These are phyloP conservation scores for Dipteronia dyeriana DNA, from an alignment of 345 rosid genomes.

Conservation along the genomic window DNA sequence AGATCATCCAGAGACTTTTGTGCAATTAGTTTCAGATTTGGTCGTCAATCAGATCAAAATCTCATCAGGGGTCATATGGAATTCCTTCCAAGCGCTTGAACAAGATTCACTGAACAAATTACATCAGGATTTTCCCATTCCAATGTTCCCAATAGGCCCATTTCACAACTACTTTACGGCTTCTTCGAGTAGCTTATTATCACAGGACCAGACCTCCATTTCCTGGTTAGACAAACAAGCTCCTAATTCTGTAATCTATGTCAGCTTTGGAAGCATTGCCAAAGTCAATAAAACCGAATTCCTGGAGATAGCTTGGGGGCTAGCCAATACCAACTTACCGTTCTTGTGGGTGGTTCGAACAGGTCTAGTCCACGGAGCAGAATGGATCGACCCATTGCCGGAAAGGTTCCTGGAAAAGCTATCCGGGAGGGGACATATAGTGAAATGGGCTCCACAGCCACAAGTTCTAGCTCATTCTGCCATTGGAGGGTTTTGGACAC, in stretches of 20 bases:
- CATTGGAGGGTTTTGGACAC: slow-evolving; percentile 38
- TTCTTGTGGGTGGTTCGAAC: slow-evolving; percentile 36
- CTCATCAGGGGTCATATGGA: no score
- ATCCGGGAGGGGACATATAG: slow-evolving; percentile 28
- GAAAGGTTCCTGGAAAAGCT: slow-evolving; percentile 33
- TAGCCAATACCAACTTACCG: slow-evolving; percentile 28
- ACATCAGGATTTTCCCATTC: no score
- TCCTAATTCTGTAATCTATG: slow-evolving; percentile 40
- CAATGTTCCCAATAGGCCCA: no score
- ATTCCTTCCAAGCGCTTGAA: slow-evolving; percentile 39
- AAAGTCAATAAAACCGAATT: slow-evolving; percentile 21
- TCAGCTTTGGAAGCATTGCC: slow-evolving; percentile 50
- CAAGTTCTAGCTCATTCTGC: slow-evolving; percentile 33
- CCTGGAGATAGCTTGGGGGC: slow-evolving; percentile 31
- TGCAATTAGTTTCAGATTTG: no score
- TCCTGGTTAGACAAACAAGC: slow-evolving; percentile 43
- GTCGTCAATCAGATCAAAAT: no score
- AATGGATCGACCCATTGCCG: slow-evolving; percentile 25
- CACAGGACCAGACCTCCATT: slow-evolving; percentile 34
- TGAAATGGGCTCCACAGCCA: slow-evolving; percentile 46
- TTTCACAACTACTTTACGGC: slow-evolving; percentile 38
- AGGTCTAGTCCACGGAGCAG: slow-evolving; percentile 19
- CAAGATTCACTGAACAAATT: slow-evolving; percentile 14
- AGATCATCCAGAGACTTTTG: no score
- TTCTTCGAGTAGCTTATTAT: slow-evolving; percentile 29